A percentile compares a stretch with the other conserved stretches of the same genome.
Conservation (phyloP, 129 eudicot species). For the Helianthus annuus region HanXRQr2.0-SUNRISE NC_035447.2:25683781-25684280, state of each 20-base stretch:
- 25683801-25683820: too few relatives aligned
- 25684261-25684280: too few relatives aligned
- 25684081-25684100: background rate
- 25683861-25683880: too few relatives aligned
- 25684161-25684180: too few relatives aligned
- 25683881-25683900: too few relatives aligned
- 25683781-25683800: too few relatives aligned
- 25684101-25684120: background rate
- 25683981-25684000: conserved; percentile 16
- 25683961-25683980: background rate
- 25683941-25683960: conserved; percentile 27
- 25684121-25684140: background rate
- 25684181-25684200: background rate
- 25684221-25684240: too few relatives aligned
- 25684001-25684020: conserved; percentile 21
- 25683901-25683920: background rate
- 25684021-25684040: background rate
- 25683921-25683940: conserved; percentile 14
- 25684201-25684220: too few relatives aligned
- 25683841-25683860: too few relatives aligned
- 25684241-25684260: too few relatives aligned
- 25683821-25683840: too few relatives aligned
- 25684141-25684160: too few relatives aligned
- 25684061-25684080: conserved; percentile 30
- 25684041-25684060: conserved; percentile 1